Conservation (phyloP, 106 monocot genomes). For the Platanthera zijinensis region DNA sequence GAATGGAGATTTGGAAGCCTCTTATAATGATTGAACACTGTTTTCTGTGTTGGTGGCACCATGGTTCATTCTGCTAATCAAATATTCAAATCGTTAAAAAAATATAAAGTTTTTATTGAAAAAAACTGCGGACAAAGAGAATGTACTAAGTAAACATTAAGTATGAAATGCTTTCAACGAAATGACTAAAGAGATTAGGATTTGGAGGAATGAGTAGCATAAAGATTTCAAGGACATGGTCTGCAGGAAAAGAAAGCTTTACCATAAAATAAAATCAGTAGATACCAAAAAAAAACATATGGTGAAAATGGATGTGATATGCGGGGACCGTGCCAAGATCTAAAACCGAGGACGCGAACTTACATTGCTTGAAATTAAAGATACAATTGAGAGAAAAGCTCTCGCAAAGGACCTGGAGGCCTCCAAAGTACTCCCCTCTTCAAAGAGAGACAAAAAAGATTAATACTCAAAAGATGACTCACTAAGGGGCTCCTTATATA, state of each 20-base stretch:
- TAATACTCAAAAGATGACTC: too few species aligned
- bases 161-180: background rate
- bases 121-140: background rate
- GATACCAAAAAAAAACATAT: too few species aligned
- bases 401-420: too few species aligned
- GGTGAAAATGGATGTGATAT: too few species aligned
- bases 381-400: too few species aligned
- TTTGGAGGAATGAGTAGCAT: background rate
- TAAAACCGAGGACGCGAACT: too few species aligned
- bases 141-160: background rate
- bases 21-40: background rate
- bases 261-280: too few species aligned
- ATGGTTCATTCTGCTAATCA: constrained; percentile 3
- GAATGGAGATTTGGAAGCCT: constrained; percentile 2
- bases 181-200: background rate
- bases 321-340: too few species aligned
- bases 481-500: too few species aligned
- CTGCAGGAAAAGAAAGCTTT: background rate
- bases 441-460: too few species aligned
- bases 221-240: constrained; percentile 1
- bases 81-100: background rate
- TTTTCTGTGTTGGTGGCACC: background rate
- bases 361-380: too few species aligned
- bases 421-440: too few species aligned
- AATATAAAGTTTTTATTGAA: background rate